phyloP scores from a whole-genome alignment of 352 stramenopile genomes.

The Phytophthora fragariaefolia region DNA sequence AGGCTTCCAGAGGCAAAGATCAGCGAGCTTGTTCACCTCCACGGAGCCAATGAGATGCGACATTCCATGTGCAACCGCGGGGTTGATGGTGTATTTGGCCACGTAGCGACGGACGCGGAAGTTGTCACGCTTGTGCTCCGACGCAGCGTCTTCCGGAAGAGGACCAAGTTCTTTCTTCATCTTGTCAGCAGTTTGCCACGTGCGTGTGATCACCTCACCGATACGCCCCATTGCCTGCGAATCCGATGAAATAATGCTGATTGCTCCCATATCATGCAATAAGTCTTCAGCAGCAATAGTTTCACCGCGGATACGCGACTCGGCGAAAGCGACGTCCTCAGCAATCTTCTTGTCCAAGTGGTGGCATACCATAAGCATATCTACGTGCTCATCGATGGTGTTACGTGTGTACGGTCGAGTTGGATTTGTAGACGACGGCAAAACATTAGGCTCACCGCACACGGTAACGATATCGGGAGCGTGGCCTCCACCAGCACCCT shows the following conservation, averaged over 20 bases:
- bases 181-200: conserved; percentile 98
- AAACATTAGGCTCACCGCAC: conserved; percentile 92
- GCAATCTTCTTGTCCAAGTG: conserved; percentile 96
- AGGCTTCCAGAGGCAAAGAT: conserved; percentile 96
- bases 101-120: conserved; percentile 96
- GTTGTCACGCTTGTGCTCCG: conserved; percentile 88
- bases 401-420: conserved; percentile 97
- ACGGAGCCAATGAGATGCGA: conserved; percentile 95
- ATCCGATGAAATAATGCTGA: conserved; percentile 97
- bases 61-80: conserved; percentile 97
- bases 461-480: conserved; percentile 98
- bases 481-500: conserved; percentile 94
- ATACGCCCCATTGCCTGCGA: conserved; percentile 98
- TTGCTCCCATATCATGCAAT: conserved; percentile 97
- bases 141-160: conserved; percentile 85
- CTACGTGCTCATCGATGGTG: conserved; percentile 98
- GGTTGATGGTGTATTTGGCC: conserved; percentile 99
- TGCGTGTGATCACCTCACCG: conserved; percentile 96
- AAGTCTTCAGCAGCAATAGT: conserved; percentile 98
- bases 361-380: conserved; percentile 99
- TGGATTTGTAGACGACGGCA: conserved; percentile 97
- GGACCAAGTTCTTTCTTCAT: conserved; percentile 95
- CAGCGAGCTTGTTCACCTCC: conserved; percentile 93
- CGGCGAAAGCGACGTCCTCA: conserved; percentile 98
- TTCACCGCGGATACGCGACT: conserved; percentile 96